Evolutionary conservation across 768 basidiomycete species (phyloP), one percentile per base, ranked within the genome.

Genomic region (Mycena kentingensis): DNA sequence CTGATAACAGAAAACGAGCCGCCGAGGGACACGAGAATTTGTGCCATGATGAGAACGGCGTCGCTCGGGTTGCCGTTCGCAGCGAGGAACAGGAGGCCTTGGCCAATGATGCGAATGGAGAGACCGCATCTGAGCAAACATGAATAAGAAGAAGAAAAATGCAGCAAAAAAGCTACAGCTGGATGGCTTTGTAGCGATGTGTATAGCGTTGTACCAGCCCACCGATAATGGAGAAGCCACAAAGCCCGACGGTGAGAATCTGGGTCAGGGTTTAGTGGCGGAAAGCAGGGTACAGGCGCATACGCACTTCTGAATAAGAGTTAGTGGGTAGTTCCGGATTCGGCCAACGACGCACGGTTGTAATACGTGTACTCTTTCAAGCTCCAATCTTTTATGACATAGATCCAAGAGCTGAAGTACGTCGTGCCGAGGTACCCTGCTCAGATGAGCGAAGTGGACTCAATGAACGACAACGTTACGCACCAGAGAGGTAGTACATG

Each of bases 21-120:
- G 18, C 80, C 82, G 12, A 75, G 55, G 36, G 77, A 79, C 59
- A 79, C 77, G 31, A 82, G 65, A 47, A 80, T 60, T 63, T 81
- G 80, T 13, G 72, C 73, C 57, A 72, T 63, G 46, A 82, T 76
- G 46, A 82, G 68, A 49, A 72, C 67, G 27, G 60, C 66, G 43
- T 60, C 57, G 31, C 46, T 52, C 29, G 47, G 46, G 46, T 54
- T 54, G 1, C 52, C 35, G 66, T 61, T 60, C 32, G 55, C 43
- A 10, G 60, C 58, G 52, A 63, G 57, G 39, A 68, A 66, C 55
- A 65, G 63, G 12, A 70, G 56, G 36, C 67, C 67, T 45, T 63
- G 58, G 28, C 66, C 70, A 42, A 68, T 57, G 35, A 67, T 59
- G 49, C 62, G 63, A 35, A 66, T 57, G 59, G 34, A 49, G 50